Conservation (phyloP, 108 stramenopile genomes). For the Skeletonema marinoi region DNA sequence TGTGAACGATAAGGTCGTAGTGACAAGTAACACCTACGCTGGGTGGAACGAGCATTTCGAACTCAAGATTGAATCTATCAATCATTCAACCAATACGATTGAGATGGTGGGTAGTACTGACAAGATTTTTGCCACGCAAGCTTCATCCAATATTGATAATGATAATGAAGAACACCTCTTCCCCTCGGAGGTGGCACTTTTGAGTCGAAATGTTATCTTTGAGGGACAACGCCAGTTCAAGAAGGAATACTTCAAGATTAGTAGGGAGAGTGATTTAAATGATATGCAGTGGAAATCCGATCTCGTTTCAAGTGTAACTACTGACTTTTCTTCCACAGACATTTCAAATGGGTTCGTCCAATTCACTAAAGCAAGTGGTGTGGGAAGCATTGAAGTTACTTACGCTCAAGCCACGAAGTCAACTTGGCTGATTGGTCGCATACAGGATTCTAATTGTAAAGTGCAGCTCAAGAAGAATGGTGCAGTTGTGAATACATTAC, state of each 20-base stretch:
- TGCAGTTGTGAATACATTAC: not conserved
- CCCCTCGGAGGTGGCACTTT: constrained; percentile 36
- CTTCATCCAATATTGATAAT: not conserved
- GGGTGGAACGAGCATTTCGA: not conserved
- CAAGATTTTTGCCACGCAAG: constrained; percentile 2
- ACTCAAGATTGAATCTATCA: not conserved
- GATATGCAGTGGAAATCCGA: not conserved
- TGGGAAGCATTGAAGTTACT: not conserved
- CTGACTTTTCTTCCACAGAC: not conserved
- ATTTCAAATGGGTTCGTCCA: not conserved
- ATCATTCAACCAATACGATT: not conserved
- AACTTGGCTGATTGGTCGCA: not conserved
- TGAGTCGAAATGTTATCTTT: constrained; percentile 47
- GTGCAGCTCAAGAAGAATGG: constrained; percentile 5
- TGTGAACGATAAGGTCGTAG: not conserved
- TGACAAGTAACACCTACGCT: not conserved
- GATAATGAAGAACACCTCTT: not conserved
- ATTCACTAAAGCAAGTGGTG: not conserved
- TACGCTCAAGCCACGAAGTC: not conserved
- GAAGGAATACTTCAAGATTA: not conserved
- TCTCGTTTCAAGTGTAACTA: not conserved
- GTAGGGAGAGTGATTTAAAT: not conserved
- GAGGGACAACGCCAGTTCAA: constrained; percentile 12
- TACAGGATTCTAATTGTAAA: not conserved
- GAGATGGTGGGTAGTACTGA: not conserved